Evolutionary conservation across 2,329 filamentous ascomycete species (phyloP).

Genomic region (Fusarium tuaranense): DNA sequence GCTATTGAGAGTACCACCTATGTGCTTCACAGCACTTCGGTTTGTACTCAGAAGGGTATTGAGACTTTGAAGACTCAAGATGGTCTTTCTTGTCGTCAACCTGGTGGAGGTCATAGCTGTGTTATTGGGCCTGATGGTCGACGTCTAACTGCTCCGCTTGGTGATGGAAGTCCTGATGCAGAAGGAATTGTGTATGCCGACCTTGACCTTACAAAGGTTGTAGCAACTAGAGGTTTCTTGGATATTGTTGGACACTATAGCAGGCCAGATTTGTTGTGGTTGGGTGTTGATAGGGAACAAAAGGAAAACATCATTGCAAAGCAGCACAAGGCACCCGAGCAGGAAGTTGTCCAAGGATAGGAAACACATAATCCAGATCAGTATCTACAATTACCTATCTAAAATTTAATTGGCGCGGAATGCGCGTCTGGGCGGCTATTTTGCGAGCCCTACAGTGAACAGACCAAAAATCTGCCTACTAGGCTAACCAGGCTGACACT

Average conservation of each 20-base stretch:
- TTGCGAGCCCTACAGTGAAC: neutral
- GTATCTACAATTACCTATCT: neutral
- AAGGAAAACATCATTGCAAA: slow-evolving; percentile 32
- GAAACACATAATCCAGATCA: neutral
- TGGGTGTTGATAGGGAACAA: slow-evolving; percentile 41
- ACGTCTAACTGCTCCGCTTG: slow-evolving; percentile 29
- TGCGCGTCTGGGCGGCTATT: neutral
- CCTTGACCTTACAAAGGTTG: slow-evolving; percentile 57
- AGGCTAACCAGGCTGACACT: neutral
- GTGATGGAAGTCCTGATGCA: slow-evolving; percentile 13
- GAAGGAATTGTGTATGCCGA: slow-evolving; percentile 65
- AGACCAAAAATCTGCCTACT: neutral
- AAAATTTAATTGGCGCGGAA: neutral
- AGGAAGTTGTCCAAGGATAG: slow-evolving; percentile 7
- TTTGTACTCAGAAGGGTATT: slow-evolving; percentile 55
- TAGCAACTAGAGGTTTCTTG: slow-evolving; percentile 54
- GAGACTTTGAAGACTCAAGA: slow-evolving; percentile 56
- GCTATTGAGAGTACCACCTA: slow-evolving; percentile 67
- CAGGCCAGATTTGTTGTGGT: slow-evolving; percentile 54
- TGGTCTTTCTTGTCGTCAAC: slow-evolving; percentile 42
- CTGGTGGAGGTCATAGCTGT: slow-evolving; percentile 38
- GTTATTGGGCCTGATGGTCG: slow-evolving; percentile 41
- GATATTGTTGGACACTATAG: slow-evolving; percentile 53
- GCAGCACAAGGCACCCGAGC: slow-evolving; percentile 1
- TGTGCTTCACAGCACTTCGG: slow-evolving; percentile 55